Evolutionary conservation across 192 early-diverging fungal species (phyloP), one percentile per base, ranked within the genome.

Genomic region (Spizellomyces sp.): DNA sequence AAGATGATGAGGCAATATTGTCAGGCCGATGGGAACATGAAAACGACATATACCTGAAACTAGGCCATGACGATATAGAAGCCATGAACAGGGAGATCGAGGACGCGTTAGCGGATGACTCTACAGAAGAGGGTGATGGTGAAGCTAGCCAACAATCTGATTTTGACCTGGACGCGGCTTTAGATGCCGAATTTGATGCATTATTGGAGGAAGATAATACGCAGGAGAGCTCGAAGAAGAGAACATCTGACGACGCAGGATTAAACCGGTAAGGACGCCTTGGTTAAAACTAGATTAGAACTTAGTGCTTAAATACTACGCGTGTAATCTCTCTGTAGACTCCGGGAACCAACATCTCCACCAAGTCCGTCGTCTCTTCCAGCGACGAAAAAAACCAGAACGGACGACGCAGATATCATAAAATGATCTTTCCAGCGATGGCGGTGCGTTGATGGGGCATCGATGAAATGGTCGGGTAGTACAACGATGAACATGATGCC

Each of bases 41-140:
- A 15, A 36, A 42, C 41, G 66, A 68, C 15, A 45, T 19, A 27
- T 22, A 14, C 57, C 15, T 57, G 41, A 43, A 59, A 21, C 9
- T 63, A 14, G 52, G 42, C 14, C 44, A 70, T 14, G 68, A 70
- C 4, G 68, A 58, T 58, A 58, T 27, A 17, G 47, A 59, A 45
- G 58, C 21, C 22, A 75, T 70, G 67, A 56, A 70, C 57, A 47
- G 44, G 41, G 67, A 71, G 50, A 60, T 71, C 48, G 59, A 45
- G 41, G 67, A 75, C 17, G 60, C 52, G 1, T 17, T 61, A 4
- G 64, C 55, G 45, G 14, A 19, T 41, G 52, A 45, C 15, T 70
- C 66, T 59, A 41, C 45, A 21, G 73, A 75, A n/a, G 56, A 71
- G 42, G 67, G 60, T 21, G 66, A 70, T 6, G 56, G 50, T 72